Evolutionary conservation across 2,329 filamentous ascomycete genomes (phyloP).

Genomic region (Scytalidium lignicola): DNA sequence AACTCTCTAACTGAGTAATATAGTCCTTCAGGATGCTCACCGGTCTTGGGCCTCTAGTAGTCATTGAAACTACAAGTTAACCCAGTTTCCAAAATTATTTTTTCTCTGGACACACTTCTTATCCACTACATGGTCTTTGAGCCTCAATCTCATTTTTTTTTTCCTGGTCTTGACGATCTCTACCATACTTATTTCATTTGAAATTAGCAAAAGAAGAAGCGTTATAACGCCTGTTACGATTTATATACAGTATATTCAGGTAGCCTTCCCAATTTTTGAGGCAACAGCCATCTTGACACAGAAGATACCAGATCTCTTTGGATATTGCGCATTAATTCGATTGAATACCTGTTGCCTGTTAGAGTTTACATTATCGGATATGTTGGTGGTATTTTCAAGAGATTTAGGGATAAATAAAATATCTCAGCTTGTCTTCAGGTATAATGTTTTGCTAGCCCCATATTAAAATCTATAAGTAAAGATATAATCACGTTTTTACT

Average conservation of each 20-base stretch:
- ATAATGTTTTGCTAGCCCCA: no score
- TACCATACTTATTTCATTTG: neutral
- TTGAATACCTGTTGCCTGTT: neutral
- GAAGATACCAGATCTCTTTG: neutral
- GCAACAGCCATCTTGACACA: neutral
- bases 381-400: neutral
- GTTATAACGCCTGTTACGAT: neutral
- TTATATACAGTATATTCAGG: neutral
- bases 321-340: neutral
- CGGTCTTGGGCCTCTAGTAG: conserved; percentile 19
- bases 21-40: conserved; percentile 24
- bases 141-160: neutral
- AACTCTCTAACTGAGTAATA: conserved; percentile 7
- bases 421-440: no score
- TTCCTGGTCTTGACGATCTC: neutral
- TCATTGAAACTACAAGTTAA: conserved; percentile 8
- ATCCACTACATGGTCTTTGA: neutral
- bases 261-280: neutral
- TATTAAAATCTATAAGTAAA: no score
- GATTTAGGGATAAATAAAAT: neutral
- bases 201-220: neutral
- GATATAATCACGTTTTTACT: no score
- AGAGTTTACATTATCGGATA: neutral
- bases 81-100: neutral
- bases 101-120: neutral